Base-by-base conservation (phyloP, 169 alveolate genomes). In the Cryptosporidium ryanae region DNA sequence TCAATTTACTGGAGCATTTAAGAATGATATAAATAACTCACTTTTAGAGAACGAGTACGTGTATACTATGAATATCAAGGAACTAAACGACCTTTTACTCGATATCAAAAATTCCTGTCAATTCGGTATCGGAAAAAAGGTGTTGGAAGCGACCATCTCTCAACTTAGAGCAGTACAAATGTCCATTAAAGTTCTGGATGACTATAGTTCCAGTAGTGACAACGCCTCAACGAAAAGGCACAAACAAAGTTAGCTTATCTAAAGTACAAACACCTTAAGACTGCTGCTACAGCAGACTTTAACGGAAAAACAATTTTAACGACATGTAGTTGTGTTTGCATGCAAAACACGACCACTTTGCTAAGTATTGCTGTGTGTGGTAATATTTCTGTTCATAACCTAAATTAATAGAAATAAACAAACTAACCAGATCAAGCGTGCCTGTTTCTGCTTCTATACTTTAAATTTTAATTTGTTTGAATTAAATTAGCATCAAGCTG, bases 1-100 rank as follows among this genome's bases (percentile, higher is more conserved):
- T 25, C 97, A 97, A 91, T 96, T 94, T 92, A 91, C 66, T 66
- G 98, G 97, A 57, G 82, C 82, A 13, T 95, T 93, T 25, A 82
- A 94, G 6, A 66, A 90, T n/a, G 76, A 93, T 55, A 94, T 94
- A 46, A 96, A 94, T 92, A 90, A 95, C 57, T 91, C 94, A 17
- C 84, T 96, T 63, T 90, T 92, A 64, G 95, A 93, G 50, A 96
- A 95, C 82, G 96, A 96, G 48, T 93, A 95, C 12, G 92, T 92
- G 83, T 96, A 96, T 82, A 90, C 93, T 31, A 95, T 92, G 82
- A 94, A 93, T 94, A 83, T 96, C 49, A 91, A 94, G 13, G 93
- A 93, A 66, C 96, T 95, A 49, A 96, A 95, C 83, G 84, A 94
- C 13, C 90, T 94, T 89, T 83, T 94, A 17, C 90, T 90, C 43